Percentiles rank a stretch among this genome's conserved stretches.
Conservation (phyloP, 495 filamentous ascomycete species). For the Annulohypoxylon maeteangense region DNA sequence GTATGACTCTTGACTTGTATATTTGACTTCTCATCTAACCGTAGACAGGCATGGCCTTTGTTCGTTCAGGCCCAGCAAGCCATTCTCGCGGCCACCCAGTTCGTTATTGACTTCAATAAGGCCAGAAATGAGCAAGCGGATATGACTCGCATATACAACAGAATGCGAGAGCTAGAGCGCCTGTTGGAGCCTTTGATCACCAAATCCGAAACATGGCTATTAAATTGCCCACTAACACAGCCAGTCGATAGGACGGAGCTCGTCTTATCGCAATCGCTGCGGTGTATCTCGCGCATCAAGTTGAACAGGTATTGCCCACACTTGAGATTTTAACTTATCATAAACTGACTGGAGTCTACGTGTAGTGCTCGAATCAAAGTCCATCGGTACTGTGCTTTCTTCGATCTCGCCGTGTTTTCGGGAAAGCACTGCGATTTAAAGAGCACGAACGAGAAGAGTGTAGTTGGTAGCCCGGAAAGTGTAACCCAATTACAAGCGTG, state of each 20-base stretch:
- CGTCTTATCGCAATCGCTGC: constrained; percentile 61
- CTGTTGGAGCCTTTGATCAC: constrained; percentile 60
- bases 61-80: constrained; percentile 69
- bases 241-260: constrained; percentile 58
- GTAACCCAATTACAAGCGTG: constrained; percentile 42
- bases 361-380: constrained; percentile 69
- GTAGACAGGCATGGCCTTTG: constrained; percentile 61
- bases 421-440: constrained; percentile 68
- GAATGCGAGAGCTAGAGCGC: constrained; percentile 66
- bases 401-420: constrained; percentile 68
- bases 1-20: constrained; percentile 48
- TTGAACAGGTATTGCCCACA: constrained; percentile 60
- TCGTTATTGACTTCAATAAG: constrained; percentile 57
- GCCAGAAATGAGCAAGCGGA: constrained; percentile 52
- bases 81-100: constrained; percentile 65
- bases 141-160: constrained; percentile 62
- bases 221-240: constrained; percentile 51
- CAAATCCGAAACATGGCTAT: constrained; percentile 58
- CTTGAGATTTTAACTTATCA: background rate
- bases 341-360: constrained; percentile 21
- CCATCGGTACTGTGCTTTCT: constrained; percentile 69
- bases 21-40: constrained; percentile 9
- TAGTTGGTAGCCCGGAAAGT: constrained; percentile 36
- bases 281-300: constrained; percentile 67
- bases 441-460: constrained; percentile 49